Percentiles rank a stretch among this genome's conserved stretches.
Evolutionary conservation across 2,329 filamentous ascomycete genomes (phyloP).

Genomic region (Cercospora sesami): DNA sequence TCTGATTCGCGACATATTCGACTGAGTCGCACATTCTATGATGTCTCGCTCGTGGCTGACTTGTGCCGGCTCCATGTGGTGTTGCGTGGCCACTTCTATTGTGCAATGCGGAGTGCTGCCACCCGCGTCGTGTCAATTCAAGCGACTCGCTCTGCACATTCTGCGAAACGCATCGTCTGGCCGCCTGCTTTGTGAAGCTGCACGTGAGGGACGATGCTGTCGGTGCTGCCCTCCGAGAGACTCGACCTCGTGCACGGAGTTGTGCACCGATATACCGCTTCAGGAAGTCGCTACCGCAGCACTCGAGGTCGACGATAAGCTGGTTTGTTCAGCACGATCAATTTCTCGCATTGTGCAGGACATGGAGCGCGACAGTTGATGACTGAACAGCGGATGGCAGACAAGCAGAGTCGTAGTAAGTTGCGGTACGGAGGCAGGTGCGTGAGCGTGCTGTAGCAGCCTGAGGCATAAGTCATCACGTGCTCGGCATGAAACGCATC

Average conservation of each 20-base stretch:
- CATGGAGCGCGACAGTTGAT: background rate
- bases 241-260: background rate
- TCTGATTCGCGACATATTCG: background rate
- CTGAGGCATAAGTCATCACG: background rate
- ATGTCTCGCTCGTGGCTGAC: background rate
- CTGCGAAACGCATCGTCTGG: background rate
- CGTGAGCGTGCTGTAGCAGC: background rate
- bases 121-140: background rate
- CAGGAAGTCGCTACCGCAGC: background rate
- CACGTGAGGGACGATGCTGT: background rate
- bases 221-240: background rate
- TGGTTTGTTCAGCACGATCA: background rate
- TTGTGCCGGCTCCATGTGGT: background rate
- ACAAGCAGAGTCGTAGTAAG: background rate
- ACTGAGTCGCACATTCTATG: background rate
- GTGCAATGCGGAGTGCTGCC: background rate
- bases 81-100: background rate
- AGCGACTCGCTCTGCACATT: background rate
- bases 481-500: background rate
- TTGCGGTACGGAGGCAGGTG: background rate
- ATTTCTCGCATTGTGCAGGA: background rate
- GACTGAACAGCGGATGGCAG: background rate
- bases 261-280: background rate
- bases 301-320: background rate
- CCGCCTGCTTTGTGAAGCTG: background rate